A percentile compares a stretch with the other conserved stretches of the same genome.
phyloP scores from a whole-genome alignment of 257 asterid genomes.

The Rhazya stricta region DNA sequence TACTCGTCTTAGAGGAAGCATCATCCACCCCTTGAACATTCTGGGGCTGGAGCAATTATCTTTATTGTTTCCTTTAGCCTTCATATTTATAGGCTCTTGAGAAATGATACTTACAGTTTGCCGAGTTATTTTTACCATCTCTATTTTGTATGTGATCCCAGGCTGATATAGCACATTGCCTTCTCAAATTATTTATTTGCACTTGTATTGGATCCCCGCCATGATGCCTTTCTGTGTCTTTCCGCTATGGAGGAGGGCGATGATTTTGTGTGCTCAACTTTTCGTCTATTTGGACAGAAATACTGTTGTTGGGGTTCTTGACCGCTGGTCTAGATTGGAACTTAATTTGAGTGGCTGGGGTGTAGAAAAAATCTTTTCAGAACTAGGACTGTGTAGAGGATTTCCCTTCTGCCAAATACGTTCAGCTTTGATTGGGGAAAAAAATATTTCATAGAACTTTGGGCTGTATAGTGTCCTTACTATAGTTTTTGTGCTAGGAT shows the following conservation, averaged over 20 bases:
- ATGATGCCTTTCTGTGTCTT: background rate
- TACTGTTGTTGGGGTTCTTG: background rate
- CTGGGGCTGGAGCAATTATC: background rate
- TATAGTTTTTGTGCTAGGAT: background rate
- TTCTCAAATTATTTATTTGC: background rate
- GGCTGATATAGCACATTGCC: too few species aligned
- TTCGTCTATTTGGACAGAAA: background rate
- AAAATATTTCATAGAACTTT: background rate
- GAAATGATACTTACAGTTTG: too few species aligned
- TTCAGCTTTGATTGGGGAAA: background rate
- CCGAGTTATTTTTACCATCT: too few species aligned
- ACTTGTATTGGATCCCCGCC: background rate
- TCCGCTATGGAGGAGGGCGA: background rate
- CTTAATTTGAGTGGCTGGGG: background rate
- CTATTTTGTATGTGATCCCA: too few species aligned
- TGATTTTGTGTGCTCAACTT: background rate
- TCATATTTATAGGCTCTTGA: too few species aligned
- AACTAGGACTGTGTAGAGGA: background rate
- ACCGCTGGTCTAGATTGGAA: background rate
- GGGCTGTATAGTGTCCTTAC: background rate
- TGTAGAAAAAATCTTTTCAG: background rate
- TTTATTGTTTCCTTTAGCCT: background rate
- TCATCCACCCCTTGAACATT: background rate
- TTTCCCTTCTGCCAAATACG: background rate
- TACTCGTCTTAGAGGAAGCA: background rate